A percentile compares a stretch with the other conserved stretches of the same genome.
phyloP scores from a whole-genome alignment of 768 basidiomycete genomes.

The Tremella mesenterica region DNA sequence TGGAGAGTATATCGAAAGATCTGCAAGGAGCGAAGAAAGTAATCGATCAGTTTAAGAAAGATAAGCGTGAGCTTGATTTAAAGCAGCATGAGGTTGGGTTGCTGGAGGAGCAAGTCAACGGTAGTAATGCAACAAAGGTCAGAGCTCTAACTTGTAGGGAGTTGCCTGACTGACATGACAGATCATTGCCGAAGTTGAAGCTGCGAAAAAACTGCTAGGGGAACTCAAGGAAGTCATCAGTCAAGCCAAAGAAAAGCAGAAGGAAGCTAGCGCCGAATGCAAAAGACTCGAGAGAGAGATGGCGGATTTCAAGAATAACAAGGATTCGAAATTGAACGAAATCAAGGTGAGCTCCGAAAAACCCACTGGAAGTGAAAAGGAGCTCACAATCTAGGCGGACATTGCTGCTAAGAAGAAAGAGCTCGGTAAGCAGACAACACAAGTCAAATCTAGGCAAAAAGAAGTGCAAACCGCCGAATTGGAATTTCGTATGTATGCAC shows the following conservation, averaged over 20 bases:
- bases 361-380: background rate
- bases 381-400: constrained; percentile 51
- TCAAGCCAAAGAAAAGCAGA: constrained; percentile 66
- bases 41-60: constrained; percentile 47
- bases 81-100: constrained; percentile 78
- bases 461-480: constrained; percentile 77
- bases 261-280: constrained; percentile 63
- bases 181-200: constrained; percentile 73
- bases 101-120: constrained; percentile 72
- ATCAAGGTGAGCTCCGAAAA: constrained; percentile 59
- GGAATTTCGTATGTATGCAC: constrained; percentile 62
- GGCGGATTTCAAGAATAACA: constrained; percentile 97
- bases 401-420: constrained; percentile 73
- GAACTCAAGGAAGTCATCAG: constrained; percentile 42
- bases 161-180: constrained; percentile 37
- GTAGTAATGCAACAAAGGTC: constrained; percentile 83
- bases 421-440: constrained; percentile 68
- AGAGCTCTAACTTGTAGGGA: constrained; percentile 32
- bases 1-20: constrained; percentile 54
- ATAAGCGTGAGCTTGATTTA: constrained; percentile 66
- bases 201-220: constrained; percentile 56
- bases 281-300: constrained; percentile 91
- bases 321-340: constrained; percentile 90
- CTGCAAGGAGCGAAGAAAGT: constrained; percentile 49
- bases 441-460: constrained; percentile 78